These are phyloP conservation scores for Cordyceps farinosa DNA, from an alignment of 2,329 filamentous ascomycete species.

Conservation along the genomic window DNA sequence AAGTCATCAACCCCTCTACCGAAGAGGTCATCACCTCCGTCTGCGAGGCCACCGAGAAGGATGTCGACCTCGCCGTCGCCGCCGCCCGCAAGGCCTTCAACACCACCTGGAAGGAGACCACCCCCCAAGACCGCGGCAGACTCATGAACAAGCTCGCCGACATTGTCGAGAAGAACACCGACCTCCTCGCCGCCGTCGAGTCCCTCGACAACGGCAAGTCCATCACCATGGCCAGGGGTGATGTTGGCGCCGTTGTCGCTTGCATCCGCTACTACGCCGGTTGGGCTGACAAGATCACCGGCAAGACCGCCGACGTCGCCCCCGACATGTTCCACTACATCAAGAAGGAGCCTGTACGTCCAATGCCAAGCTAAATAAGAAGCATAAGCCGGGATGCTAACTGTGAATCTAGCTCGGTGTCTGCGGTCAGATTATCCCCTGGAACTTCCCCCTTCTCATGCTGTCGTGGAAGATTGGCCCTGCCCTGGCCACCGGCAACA, in stretches of 20 bases:
- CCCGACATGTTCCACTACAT: slow-evolving; percentile 83
- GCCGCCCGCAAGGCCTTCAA: slow-evolving; percentile 86
- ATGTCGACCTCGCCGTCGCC: slow-evolving; percentile 73
- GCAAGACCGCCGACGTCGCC: slow-evolving; percentile 78
- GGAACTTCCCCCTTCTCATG: slow-evolving; percentile 79
- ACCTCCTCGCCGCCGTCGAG: slow-evolving; percentile 77
- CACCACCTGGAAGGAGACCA: slow-evolving; percentile 62
- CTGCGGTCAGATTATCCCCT: slow-evolving; percentile 78
- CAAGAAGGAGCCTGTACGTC: slow-evolving; percentile 62
- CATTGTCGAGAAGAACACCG: slow-evolving; percentile 71
- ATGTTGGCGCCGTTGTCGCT: slow-evolving; percentile 64
- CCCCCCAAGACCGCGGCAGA: slow-evolving; percentile 67
- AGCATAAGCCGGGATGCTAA: slow-evolving; percentile 30
- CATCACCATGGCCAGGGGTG: slow-evolving; percentile 69
- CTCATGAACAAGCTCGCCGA: slow-evolving; percentile 74
- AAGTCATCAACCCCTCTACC: slow-evolving; percentile 83
- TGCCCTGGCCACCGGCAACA: slow-evolving; percentile 66
- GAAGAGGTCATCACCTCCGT: slow-evolving; percentile 84
- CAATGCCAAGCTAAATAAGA: slow-evolving; percentile 45
- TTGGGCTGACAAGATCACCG: slow-evolving; percentile 88
- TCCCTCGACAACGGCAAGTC: slow-evolving; percentile 87
- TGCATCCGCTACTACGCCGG: slow-evolving; percentile 74
- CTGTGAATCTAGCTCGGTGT: slow-evolving; percentile 50
- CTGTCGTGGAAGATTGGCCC: slow-evolving; percentile 73
- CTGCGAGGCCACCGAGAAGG: slow-evolving; percentile 83